These are phyloP conservation scores for Allium cepa DNA, from an alignment of 106 monocot species.

Conservation along the genomic window DNA sequence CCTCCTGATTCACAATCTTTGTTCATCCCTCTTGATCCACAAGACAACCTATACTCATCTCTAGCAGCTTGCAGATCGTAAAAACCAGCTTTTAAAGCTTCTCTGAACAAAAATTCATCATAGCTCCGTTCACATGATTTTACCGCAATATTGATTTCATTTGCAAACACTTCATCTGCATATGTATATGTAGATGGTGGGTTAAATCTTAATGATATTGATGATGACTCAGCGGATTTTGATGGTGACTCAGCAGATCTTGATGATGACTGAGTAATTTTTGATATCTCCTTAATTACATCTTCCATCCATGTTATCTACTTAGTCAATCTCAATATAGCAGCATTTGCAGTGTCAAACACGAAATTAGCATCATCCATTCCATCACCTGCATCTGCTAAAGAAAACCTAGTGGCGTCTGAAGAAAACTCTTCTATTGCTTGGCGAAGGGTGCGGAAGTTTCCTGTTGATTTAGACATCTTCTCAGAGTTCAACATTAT, in stretches of 20 bases:
- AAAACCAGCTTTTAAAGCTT: constrained; percentile 82
- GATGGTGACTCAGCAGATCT: constrained; percentile 16
- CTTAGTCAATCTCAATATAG: constrained; percentile 78
- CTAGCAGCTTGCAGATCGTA: constrained; percentile 85
- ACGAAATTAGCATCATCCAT: constrained; percentile 97
- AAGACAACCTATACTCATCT: constrained; percentile 84
- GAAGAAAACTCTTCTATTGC: constrained; percentile 75
- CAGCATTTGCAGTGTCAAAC: constrained; percentile 88
- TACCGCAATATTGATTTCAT: constrained; percentile 77
- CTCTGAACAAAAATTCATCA: constrained; percentile 71
- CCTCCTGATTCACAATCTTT: constrained; percentile 12
- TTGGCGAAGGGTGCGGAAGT: constrained; percentile 76
- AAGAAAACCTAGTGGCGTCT: constrained; percentile 82
- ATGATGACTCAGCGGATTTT: too few relatives aligned
- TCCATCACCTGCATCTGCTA: constrained; percentile 89
- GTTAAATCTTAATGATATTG: constrained; percentile 28
- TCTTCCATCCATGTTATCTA: constrained; percentile 91
- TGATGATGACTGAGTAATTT: constrained; percentile 36
- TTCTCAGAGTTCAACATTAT: constrained; percentile 97
- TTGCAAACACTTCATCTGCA: constrained; percentile 72
- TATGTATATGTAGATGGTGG: constrained; percentile 33
- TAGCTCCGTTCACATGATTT: constrained; percentile 45
- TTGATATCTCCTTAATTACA: constrained; percentile 16
- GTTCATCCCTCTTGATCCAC: constrained; percentile 21
- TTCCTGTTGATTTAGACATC: constrained; percentile 95